These are phyloP conservation scores for Aspergillus pseudoterreus DNA, from an alignment of 2,329 filamentous ascomycete species.

Conservation along the genomic window DNA sequence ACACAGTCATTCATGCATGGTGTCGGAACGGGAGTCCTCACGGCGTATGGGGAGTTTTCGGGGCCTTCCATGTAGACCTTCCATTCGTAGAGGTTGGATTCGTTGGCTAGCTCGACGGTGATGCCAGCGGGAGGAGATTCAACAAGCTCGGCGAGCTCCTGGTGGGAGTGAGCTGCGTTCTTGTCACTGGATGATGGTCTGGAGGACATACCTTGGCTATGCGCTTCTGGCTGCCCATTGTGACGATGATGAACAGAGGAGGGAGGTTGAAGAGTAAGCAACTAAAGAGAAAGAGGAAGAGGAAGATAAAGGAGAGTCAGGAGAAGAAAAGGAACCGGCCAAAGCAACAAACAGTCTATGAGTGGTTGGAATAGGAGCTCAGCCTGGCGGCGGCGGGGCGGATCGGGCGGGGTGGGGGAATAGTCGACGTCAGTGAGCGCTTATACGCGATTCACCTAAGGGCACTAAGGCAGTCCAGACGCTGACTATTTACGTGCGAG, in stretches of 20 bases:
- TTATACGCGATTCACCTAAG: neutral
- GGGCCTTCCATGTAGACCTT: constrained; percentile 65
- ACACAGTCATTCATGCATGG: neutral
- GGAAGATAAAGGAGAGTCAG: neutral
- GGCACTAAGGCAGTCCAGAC: too few species aligned
- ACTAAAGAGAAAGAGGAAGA: constrained; percentile 1
- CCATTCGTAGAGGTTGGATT: constrained; percentile 66
- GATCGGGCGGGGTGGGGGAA: constrained; percentile 4
- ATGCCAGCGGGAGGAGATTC: constrained; percentile 55
- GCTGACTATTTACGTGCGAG: too few species aligned
- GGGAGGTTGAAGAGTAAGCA: constrained; percentile 8
- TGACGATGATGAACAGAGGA: neutral
- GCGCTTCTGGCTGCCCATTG: constrained; percentile 44
- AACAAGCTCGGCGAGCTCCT: constrained; percentile 62
- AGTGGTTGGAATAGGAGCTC: neutral
- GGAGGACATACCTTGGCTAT: constrained; percentile 41
- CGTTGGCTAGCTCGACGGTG: constrained; percentile 55
- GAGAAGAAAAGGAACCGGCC: neutral
- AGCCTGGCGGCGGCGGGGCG: constrained; percentile 7
- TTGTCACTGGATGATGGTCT: neutral
- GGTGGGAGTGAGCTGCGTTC: constrained; percentile 4
- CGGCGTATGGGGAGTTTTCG: constrained; percentile 61
- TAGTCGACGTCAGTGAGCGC: constrained; percentile 11
- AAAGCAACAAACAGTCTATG: neutral
- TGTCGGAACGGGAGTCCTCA: constrained; percentile 34